Evolutionary conservation across 345 rosid genomes (phyloP), one percentile per base, ranked within the genome.

Genomic region (Heritiera littoralis): DNA sequence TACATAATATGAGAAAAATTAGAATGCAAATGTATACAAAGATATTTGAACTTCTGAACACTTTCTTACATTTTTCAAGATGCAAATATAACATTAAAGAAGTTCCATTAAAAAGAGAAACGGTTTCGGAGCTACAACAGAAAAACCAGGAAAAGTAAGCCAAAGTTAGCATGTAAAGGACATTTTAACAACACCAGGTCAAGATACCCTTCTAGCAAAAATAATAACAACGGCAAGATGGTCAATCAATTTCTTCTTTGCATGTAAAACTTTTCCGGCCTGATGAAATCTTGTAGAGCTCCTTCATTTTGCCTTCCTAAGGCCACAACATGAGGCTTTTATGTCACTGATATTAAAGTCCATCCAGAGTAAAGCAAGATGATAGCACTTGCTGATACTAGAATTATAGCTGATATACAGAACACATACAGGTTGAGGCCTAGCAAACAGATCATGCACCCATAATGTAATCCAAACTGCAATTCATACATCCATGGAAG

Each of bases 381-480:
- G 49, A 66, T 66, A n/a, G 6, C 61, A 18, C n/a, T 2, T n/a
- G 28, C 61, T 58, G 61, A 58, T n/a, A 18, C 59, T 18, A 55
- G 0, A 55, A 55, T 17, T 32, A 13, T 15, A 65, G 69, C 15
- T 35, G 23, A 28, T 11, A 14, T 10, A 60, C 15, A 60, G 15
- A 60, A 60, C 6, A 23, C 38, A 60, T 28, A 60, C 32, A 59
- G 64, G 32, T 60, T 60, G 13, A 60, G 35, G 7, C 65, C 65
- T 4, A 56, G 43, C 43, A 32, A 32, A 32, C 18, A 32, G 43
- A 63, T 63, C 40, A n/a, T 56, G 66, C 2, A 43, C 23, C 14
- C 55, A n/a, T 45, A 68, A 45, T 2, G 49, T 71, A 70, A 71
- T 55, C 59, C 72, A 13, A 51, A 71, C 59, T 14, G 43, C 59